phyloP scores from a whole-genome alignment of 352 stramenopile species.

The Phytophthora litchii region DNA sequence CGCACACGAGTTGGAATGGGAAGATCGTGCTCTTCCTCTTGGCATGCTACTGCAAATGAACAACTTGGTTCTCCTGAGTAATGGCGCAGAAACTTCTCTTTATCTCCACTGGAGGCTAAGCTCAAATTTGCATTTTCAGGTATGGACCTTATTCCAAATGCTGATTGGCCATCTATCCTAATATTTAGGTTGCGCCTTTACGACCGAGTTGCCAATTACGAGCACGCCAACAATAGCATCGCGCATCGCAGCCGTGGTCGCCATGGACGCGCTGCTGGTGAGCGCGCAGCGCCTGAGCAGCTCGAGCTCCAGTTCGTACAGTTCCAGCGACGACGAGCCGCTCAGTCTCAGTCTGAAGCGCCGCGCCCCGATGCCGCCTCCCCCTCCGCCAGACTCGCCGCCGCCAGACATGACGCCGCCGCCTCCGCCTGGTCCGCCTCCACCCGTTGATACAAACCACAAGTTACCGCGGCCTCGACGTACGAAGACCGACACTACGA shows the following conservation, averaged over 20 bases:
- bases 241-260: background rate
- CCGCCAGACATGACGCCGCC: conserved; percentile 28
- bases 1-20: too few species aligned
- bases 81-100: too few species aligned
- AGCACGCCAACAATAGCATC: background rate
- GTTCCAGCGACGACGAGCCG: conserved; percentile 50
- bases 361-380: conserved; percentile 24
- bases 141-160: too few species aligned
- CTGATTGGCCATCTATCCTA: too few species aligned
- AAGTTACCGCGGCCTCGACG: conserved; percentile 23
- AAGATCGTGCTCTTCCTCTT: too few species aligned
- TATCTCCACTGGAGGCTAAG: too few species aligned
- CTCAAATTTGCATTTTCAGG: too few species aligned
- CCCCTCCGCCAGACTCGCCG: conserved; percentile 38
- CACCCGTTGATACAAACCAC: conserved; percentile 32
- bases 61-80: too few species aligned
- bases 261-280: conserved; percentile 32
- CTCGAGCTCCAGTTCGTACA: conserved; percentile 46
- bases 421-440: conserved; percentile 40
- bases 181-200: too few species aligned
- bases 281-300: conserved; percentile 29
- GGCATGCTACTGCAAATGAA: too few species aligned
- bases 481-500: conserved; percentile 13
- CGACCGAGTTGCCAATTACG: too few species aligned
- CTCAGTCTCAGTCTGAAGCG: conserved; percentile 27